Conservation (phyloP, 257 asterid species). For the Penstemon eatonii region DNA sequence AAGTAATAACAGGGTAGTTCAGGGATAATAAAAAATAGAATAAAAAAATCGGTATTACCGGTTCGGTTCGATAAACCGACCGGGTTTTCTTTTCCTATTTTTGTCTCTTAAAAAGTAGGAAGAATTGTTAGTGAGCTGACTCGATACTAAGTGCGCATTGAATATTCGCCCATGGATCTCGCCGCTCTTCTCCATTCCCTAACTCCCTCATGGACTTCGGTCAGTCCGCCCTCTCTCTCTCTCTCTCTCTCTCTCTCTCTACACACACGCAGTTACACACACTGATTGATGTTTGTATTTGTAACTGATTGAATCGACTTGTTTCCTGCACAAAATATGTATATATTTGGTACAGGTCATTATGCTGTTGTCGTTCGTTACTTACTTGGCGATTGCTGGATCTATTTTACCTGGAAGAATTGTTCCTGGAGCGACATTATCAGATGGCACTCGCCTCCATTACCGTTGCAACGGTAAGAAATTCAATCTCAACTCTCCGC, state of each 20-base stretch:
- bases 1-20: no score
- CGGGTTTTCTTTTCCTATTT: no score
- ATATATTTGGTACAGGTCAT: conserved; percentile 40
- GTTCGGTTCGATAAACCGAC: no score
- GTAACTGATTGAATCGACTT: conserved; percentile 19
- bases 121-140: background rate
- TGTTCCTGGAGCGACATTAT: conserved; percentile 66
- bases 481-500: background rate
- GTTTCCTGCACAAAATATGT: background rate
- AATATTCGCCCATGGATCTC: conserved; percentile 58
- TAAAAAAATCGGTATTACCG: no score
- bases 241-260: conserved; percentile 12
- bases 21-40: no score
- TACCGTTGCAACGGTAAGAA: conserved; percentile 81
- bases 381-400: conserved; percentile 76
- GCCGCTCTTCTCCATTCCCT: conserved; percentile 40
- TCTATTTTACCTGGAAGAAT: conserved; percentile 75
- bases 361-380: conserved; percentile 55
- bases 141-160: conserved; percentile 15
- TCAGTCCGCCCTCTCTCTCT: conserved; percentile 35
- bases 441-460: conserved; percentile 76
- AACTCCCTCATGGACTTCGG: conserved; percentile 78
- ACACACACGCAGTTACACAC: background rate
- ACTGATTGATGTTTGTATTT: background rate
- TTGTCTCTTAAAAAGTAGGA: no score